A percentile compares a stretch with the other conserved stretches of the same genome.
phyloP scores from a whole-genome alignment of 1,139 yeast genomes.

The Chernovozyma sophiae-reginae region DNA sequence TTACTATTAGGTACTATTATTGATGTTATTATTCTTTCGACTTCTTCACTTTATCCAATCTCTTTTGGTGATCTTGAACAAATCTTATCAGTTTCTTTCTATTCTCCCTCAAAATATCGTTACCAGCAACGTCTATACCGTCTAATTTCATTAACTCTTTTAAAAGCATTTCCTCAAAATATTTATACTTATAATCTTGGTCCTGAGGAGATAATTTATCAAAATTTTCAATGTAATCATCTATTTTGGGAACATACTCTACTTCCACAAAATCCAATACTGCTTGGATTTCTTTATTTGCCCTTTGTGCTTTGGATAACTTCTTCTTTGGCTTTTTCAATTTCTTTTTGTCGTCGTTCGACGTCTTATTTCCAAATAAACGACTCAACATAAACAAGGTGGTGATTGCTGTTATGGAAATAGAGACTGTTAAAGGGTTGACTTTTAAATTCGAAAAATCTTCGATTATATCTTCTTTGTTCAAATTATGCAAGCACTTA shows the following conservation, averaged over 20 bases:
- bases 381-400: constrained; percentile 19
- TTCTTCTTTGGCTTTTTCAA: constrained; percentile 32
- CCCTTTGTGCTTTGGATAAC: constrained; percentile 40
- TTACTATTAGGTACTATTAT: too few relatives aligned
- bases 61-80: constrained; percentile 57
- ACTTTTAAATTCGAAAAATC: constrained; percentile 29
- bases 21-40: not conserved
- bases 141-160: constrained; percentile 65
- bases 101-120: constrained; percentile 48
- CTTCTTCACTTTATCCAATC: constrained; percentile 51
- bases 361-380: constrained; percentile 5
- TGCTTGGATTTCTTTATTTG: constrained; percentile 38
- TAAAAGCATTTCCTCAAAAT: constrained; percentile 61
- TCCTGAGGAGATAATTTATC: constrained; percentile 32
- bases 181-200: constrained; percentile 49
- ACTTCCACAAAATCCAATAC: constrained; percentile 41
- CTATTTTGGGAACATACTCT: constrained; percentile 42
- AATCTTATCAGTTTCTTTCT: constrained; percentile 58
- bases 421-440: constrained; percentile 34
- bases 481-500: not conserved
- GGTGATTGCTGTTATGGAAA: constrained; percentile 29
- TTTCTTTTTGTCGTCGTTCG: constrained; percentile 10
- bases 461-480: constrained; percentile 21
- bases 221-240: constrained; percentile 34
- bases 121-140: constrained; percentile 52